A percentile compares a stretch with the other conserved stretches of the same genome.
phyloP scores from a whole-genome alignment of 2,329 filamentous ascomycete species.

The Xylaria sp. region DNA sequence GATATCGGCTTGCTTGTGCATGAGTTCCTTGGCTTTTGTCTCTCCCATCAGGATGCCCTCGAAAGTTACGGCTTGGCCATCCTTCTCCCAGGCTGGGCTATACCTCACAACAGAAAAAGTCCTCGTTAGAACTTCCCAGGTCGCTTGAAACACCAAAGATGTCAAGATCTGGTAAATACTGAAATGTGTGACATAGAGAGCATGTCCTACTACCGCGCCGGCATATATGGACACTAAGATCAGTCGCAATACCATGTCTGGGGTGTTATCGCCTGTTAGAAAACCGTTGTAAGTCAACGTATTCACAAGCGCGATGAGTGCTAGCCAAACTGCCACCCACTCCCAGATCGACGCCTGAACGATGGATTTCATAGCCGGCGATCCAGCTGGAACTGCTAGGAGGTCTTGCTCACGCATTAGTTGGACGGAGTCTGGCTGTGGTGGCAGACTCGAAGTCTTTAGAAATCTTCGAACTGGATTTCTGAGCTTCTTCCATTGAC shows the following conservation, averaged over 20 bases:
- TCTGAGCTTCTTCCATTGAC: not conserved
- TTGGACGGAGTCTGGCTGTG: no score
- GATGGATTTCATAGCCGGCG: not conserved
- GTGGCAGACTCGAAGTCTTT: not conserved
- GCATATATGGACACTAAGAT: not conserved
- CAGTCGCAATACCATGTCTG: not conserved
- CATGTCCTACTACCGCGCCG: not conserved
- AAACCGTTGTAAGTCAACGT: not conserved
- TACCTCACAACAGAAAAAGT: not conserved
- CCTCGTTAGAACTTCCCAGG: not conserved
- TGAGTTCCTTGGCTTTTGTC: not conserved
- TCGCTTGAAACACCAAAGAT: not conserved
- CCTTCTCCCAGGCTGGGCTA: not conserved
- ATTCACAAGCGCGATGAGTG: constrained; percentile 1
- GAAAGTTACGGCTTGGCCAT: not conserved
- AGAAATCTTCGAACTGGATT: not conserved
- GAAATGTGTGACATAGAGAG: not conserved
- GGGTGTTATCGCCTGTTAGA: not conserved
- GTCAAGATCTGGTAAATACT: not conserved
- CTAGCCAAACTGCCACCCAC: not conserved
- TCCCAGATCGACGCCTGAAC: not conserved
- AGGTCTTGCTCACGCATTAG: not conserved
- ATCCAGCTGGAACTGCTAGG: not conserved
- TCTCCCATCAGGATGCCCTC: not conserved
- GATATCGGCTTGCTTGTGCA: not conserved